Evolutionary conservation across 306 rosid genomes (phyloP).

Genomic region (Datisca glomerata): DNA sequence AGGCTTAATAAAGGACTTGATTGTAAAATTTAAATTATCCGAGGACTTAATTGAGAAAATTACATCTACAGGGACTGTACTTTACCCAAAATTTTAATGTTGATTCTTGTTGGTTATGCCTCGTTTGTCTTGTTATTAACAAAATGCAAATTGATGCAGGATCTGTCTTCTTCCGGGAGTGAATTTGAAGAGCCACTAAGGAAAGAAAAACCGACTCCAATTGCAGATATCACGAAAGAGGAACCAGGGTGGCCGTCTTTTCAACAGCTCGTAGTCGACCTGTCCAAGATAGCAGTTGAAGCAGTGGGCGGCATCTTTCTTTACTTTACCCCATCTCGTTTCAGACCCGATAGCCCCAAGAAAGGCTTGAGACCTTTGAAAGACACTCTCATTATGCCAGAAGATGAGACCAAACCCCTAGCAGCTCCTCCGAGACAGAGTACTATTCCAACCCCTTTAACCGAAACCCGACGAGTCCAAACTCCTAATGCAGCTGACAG

Average conservation of each 20-base stretch:
- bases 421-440: constrained; percentile 34
- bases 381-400: constrained; percentile 73
- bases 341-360: constrained; percentile 23
- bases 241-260: constrained; percentile 95
- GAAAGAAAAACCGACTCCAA: constrained; percentile 28
- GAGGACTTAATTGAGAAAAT: too few species aligned
- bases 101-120: constrained; percentile 2
- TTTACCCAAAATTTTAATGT: neutral
- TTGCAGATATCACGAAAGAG: constrained; percentile 46
- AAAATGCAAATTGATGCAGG: constrained; percentile 17
- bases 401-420: constrained; percentile 37
- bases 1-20: too few species aligned
- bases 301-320: constrained; percentile 27
- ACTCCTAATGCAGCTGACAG: constrained; percentile 35
- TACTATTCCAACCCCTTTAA: constrained; percentile 30
- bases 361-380: constrained; percentile 61
- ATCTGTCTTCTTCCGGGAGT: constrained; percentile 20
- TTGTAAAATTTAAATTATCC: too few species aligned
- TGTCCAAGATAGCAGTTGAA: constrained; percentile 58
- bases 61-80: too few species aligned
- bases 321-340: constrained; percentile 44
- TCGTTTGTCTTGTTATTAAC: constrained; percentile 13
- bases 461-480: constrained; percentile 45
- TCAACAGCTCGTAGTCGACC: constrained; percentile 59
- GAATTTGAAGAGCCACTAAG: constrained; percentile 38